Evolutionary conservation across 306 rosid genomes (phyloP).

Genomic region (Canavalia ensiformis): DNA sequence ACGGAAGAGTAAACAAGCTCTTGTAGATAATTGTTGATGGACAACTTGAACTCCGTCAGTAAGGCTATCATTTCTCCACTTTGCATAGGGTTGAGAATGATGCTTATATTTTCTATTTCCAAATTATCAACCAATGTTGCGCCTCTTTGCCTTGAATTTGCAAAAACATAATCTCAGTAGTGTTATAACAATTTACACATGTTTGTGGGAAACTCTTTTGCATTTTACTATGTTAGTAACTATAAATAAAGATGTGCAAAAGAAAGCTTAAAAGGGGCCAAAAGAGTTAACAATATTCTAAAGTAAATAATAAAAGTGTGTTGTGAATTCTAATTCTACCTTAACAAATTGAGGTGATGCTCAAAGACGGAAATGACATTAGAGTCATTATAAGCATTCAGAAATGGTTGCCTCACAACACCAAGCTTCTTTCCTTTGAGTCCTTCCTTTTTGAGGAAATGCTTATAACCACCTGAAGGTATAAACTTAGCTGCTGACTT

Average conservation of each 20-base stretch:
- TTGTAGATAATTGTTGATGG: slow-evolving; percentile 56
- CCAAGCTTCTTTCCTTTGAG: slow-evolving; percentile 76
- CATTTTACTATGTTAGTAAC: too few relatives aligned
- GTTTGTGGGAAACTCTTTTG: too few relatives aligned
- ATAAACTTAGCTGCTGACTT: slow-evolving; percentile 56
- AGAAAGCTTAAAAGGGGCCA: not conserved
- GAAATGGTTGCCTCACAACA: slow-evolving; percentile 66
- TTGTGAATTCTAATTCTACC: slow-evolving; percentile 45
- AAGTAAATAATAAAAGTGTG: not conserved
- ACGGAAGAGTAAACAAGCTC: slow-evolving; percentile 65
- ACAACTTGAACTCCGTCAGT: slow-evolving; percentile 61
- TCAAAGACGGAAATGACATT: slow-evolving; percentile 57
- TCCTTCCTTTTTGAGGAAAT: slow-evolving; percentile 65
- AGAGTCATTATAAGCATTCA: slow-evolving; percentile 49
- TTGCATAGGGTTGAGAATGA: slow-evolving; percentile 39
- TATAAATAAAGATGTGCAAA: too few relatives aligned
- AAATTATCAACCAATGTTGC: slow-evolving; percentile 72
- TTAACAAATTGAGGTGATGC: slow-evolving; percentile 53
- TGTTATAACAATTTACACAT: not conserved
- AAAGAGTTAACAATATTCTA: not conserved
- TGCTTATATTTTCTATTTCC: slow-evolving; percentile 58
- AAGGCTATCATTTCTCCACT: slow-evolving; percentile 55
- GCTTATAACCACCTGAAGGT: slow-evolving; percentile 67
- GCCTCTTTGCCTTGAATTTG: slow-evolving; percentile 63
- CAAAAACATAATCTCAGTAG: not conserved